Evolutionary conservation across 495 filamentous ascomycete species (phyloP).

Genomic region (Cercophora samala): DNA sequence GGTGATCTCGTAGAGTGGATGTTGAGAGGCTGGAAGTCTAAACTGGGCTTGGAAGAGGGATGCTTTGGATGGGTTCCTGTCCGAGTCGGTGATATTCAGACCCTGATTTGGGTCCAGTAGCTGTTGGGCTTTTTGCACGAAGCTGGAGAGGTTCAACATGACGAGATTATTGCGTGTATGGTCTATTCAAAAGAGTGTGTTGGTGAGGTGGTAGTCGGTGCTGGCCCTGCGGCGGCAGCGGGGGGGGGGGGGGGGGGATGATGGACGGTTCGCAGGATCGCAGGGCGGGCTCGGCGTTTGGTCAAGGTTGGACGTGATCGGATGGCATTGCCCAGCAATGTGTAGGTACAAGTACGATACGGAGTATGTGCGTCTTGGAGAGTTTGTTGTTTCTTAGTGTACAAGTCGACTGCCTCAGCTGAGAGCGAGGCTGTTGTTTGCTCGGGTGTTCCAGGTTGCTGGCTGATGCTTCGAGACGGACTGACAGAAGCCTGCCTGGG

Average conservation of each 20-base stretch:
- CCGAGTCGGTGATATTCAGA: slow-evolving; percentile 61
- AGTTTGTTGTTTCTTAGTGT: too few relatives aligned
- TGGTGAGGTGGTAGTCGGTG: slow-evolving; percentile 10
- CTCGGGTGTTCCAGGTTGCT: background rate
- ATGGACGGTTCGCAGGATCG: background rate
- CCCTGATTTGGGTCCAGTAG: slow-evolving; percentile 82
- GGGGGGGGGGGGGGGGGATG: background rate
- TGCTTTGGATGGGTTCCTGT: slow-evolving; percentile 82
- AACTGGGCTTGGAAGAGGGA: slow-evolving; percentile 94
- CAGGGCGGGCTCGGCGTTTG: background rate
- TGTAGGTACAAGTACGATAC: too few relatives aligned
- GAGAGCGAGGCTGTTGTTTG: background rate
- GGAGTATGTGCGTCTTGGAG: too few relatives aligned
- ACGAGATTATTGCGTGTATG: slow-evolving; percentile 10
- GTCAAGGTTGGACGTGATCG: background rate
- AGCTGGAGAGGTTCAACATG: slow-evolving; percentile 68
- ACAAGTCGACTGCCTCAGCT: background rate
- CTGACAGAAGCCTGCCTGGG: background rate
- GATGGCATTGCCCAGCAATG: background rate
- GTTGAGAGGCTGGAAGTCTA: slow-evolving; percentile 86
- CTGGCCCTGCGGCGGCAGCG: slow-evolving; percentile 17
- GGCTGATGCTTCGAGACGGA: background rate
- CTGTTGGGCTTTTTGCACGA: slow-evolving; percentile 89
- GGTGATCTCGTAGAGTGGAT: slow-evolving; percentile 89
- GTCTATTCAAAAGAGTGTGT: background rate